phyloP scores from a whole-genome alignment of 140 eudicot genomes.

The Oenanthe javanica region DNA sequence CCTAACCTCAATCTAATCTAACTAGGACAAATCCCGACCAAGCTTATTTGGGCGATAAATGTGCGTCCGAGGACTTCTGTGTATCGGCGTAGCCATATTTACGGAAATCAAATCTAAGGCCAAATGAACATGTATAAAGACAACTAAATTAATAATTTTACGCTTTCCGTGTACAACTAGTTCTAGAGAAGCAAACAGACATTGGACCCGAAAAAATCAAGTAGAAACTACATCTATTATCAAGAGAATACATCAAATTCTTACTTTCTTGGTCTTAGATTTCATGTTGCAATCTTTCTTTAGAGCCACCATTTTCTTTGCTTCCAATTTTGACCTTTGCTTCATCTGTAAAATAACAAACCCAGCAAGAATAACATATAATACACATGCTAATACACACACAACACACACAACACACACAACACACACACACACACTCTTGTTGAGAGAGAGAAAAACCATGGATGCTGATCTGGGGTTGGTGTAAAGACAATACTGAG shows the following conservation, averaged over 20 bases:
- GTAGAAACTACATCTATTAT: not conserved
- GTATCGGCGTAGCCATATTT: not conserved
- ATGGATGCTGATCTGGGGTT: slow-evolving; percentile 7
- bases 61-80: not conserved
- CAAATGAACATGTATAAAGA: too few relatives aligned
- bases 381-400: not conserved
- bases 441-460: slow-evolving; percentile 1
- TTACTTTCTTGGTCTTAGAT: slow-evolving; percentile 58
- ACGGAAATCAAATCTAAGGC: too few relatives aligned
- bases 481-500: slow-evolving; percentile 5
- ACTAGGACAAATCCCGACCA: not conserved
- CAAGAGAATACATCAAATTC: slow-evolving; percentile 17
- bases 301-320: slow-evolving; percentile 29
- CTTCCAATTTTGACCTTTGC: slow-evolving; percentile 28
- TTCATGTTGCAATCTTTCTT: slow-evolving; percentile 34
- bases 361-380: slow-evolving; percentile 7
- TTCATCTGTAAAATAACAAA: slow-evolving; percentile 35
- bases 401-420: not conserved
- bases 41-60: not conserved
- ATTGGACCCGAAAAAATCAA: slow-evolving; percentile 1
- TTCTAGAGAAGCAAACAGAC: not conserved
- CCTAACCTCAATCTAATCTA: not conserved
- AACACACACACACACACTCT: not conserved
- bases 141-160: not conserved
- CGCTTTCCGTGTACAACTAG: not conserved